Evolutionary conservation across 192 early-diverging fungal species (phyloP).

Genomic region (Fimicolochytrium jonesii): DNA sequence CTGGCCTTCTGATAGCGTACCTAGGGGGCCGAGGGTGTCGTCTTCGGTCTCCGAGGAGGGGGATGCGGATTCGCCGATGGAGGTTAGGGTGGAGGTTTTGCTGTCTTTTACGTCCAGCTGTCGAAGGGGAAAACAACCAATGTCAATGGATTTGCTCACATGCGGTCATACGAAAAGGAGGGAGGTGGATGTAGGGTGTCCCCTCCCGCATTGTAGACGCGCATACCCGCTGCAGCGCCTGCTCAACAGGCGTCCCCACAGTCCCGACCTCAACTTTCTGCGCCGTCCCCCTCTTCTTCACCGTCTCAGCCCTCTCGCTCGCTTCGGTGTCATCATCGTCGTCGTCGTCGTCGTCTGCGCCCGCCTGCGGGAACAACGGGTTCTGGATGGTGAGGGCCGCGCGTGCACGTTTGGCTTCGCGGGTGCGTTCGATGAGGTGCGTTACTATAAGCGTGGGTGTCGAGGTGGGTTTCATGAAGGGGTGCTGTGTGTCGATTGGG

Average conservation of each 20-base stretch:
- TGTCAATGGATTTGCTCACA: too few species aligned
- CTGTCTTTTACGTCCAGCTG: not conserved
- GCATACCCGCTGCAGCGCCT: conserved; percentile 10
- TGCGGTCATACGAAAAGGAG: too few species aligned
- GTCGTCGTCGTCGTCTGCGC: conserved; percentile 25
- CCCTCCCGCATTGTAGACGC: too few species aligned
- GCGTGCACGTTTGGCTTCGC: conserved; percentile 26
- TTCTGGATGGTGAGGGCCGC: conserved; percentile 5
- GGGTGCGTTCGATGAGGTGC: conserved; percentile 37
- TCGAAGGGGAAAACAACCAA: not conserved
- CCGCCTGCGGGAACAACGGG: conserved; percentile 11
- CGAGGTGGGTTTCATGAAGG: conserved; percentile 35
- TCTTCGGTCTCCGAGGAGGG: not conserved
- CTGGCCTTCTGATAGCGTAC: not conserved
- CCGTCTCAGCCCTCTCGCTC: conserved; percentile 19
- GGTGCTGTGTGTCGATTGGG: conserved; percentile 32
- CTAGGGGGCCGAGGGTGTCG: not conserved
- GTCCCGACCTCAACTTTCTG: conserved; percentile 10
- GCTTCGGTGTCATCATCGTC: conserved; percentile 27
- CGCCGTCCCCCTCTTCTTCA: conserved; percentile 3
- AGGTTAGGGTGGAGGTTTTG: conserved; percentile 2
- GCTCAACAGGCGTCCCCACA: not conserved
- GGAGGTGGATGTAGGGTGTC: too few species aligned
- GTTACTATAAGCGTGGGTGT: conserved; percentile 17
- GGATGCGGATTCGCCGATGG: not conserved